Evolutionary conservation across 805 yeast genomes (phyloP).

Genomic region (Saccharomycopsis microspora): DNA sequence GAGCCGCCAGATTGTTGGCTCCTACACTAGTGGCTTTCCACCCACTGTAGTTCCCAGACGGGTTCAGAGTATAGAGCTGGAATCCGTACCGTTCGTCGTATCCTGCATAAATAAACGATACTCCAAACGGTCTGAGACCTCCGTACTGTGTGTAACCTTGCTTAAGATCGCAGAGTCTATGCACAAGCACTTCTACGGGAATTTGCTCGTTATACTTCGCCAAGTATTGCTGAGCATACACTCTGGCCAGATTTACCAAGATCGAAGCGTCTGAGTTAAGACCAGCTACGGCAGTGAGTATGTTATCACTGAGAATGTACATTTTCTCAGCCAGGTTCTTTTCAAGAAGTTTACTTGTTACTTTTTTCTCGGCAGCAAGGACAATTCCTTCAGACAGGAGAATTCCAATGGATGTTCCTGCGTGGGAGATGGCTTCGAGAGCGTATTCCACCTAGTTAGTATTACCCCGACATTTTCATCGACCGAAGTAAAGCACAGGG

Average conservation of each 20-base stretch:
- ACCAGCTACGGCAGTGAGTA: conserved; percentile 94
- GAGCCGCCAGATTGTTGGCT: conserved; percentile 93
- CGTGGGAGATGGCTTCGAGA: conserved; percentile 91
- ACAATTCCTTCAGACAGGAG: conserved; percentile 78
- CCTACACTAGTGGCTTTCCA: conserved; percentile 99
- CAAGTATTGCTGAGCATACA: conserved; percentile 72
- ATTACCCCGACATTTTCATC: too few species aligned
- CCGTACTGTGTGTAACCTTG: conserved; percentile 99
- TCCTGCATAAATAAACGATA: conserved; percentile 92
- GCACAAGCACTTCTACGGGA: conserved; percentile 87
- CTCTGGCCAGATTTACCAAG: conserved; percentile 78
- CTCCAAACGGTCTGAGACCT: conserved; percentile 97
- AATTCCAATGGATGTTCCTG: conserved; percentile 96
- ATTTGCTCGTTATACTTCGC: conserved; percentile 84
- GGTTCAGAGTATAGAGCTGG: conserved; percentile 91
- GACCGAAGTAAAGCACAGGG: too few species aligned
- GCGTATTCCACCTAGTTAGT: conserved; percentile 76
- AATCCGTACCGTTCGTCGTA: conserved; percentile 81
- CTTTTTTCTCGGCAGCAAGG: conserved; percentile 92
- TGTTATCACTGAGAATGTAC: conserved; percentile 72
- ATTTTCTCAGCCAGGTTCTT: conserved; percentile 92
- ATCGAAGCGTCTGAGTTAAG: conserved; percentile 95
- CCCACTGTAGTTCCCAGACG: conserved; percentile 95
- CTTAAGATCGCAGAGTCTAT: conserved; percentile 81
- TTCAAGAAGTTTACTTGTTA: conserved; percentile 83